A percentile compares a stretch with the other conserved stretches of the same genome.
Evolutionary conservation across 106 monocot species (phyloP).

Genomic region (Xerophyta viscosa): DNA sequence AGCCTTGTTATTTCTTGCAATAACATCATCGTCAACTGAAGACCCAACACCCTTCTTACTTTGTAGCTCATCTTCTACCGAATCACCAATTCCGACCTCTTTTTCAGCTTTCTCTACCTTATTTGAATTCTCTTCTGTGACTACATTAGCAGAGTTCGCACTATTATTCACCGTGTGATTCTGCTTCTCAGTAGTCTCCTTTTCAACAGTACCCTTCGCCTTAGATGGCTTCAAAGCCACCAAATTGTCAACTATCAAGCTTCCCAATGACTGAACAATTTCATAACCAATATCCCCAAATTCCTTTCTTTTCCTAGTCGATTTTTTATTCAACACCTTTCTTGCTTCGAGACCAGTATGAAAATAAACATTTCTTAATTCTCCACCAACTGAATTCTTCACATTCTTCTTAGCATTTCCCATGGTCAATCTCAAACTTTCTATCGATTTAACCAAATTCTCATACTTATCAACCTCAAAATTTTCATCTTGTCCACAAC

Average conservation of each 20-base stretch:
- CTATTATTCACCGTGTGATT: constrained; percentile 5
- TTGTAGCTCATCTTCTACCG: neutral
- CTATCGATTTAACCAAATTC: constrained; percentile 11
- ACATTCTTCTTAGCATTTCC: constrained; percentile 8
- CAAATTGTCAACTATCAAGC: constrained; percentile 37
- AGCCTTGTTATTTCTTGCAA: neutral
- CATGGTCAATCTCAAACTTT: constrained; percentile 6
- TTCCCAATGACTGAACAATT: constrained; percentile 33
- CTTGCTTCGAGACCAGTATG: neutral
- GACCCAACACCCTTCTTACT: constrained; percentile 2
- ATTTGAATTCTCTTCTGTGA: neutral
- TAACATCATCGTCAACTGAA: neutral
- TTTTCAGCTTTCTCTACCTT: constrained; percentile 11
- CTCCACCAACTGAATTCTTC: constrained; percentile 2
- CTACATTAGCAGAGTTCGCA: neutral
- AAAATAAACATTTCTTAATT: neutral
- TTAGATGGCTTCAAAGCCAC: constrained; percentile 12
- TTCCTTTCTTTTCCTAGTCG: constrained; percentile 33
- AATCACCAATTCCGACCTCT: constrained; percentile 7
- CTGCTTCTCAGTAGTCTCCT: constrained; percentile 13
- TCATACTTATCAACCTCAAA: constrained; percentile 12
- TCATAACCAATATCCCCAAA: constrained; percentile 19
- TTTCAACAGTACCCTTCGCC: constrained; percentile 24
- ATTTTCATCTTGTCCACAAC: neutral
- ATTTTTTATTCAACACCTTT: constrained; percentile 11